Evolutionary conservation across 202 grass and related monocot species (phyloP), one percentile per base, ranked within the genome.

Genomic region (Eragrostis tef): DNA sequence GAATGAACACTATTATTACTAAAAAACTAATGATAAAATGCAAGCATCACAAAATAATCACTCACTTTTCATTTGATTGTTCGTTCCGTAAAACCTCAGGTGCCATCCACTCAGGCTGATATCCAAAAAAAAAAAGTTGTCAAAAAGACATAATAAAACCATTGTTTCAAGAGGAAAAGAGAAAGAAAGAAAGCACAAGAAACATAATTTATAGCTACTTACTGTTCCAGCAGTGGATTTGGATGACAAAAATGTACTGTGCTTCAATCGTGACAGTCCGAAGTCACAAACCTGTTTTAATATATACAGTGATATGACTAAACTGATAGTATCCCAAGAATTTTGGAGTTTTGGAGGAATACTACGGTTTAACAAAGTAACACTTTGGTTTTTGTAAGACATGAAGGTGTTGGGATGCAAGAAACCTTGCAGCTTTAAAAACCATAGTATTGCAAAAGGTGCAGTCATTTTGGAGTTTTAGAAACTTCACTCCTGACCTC

Each of bases 151-250:
- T 27, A 62, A 31, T n/a, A n/a, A n/a, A 29, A 84, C 19, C 41
- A 70, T 7, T 53, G 58, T 46, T 79, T 45, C 48, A 81, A 11
- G 25, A 60, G 44, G 80, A 77, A 85, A 27, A 87, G 17, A 88
- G 16, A 67, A 42, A 63, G 43, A 27, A 27, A 12, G 4, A 0
- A 61, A 27, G 3, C 13, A 26, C 56, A 29, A 25, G 43, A 49
- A 12, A 67, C 49, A 78, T 60, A 19, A 26, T 56, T 19, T 67
- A 74, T 62, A 45, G 70, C 78, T 65, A 86, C 89, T 86, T 93
- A 99, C 96, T 67, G 96, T 99, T 83, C 96, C 96, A 78, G 96
- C 96, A 72, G 96, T 99, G 50, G 96, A 99, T 88, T 93, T 94
- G 80, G 96, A 99, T 79, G 96, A 99, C 75, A 99, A 90, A 89